Percentiles rank a stretch among this genome's conserved stretches.
phyloP scores from a whole-genome alignment of 768 basidiomycete species.

The Mrakia gelida region DNA sequence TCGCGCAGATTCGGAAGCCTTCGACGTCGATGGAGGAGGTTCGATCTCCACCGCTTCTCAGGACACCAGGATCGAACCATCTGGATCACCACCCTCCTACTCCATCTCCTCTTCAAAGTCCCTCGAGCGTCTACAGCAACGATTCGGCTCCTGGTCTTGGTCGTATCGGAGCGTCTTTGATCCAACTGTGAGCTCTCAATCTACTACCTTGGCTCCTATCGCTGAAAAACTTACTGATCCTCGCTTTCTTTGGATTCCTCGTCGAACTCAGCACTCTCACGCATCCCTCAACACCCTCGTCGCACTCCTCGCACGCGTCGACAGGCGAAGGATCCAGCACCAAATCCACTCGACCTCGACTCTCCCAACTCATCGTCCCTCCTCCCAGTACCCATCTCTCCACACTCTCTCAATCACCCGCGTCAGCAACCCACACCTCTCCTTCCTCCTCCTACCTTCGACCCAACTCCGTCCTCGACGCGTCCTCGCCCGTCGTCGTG shows the following conservation, averaged over 20 bases:
- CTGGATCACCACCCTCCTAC: background rate
- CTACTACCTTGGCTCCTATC: no score
- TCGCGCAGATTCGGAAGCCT: background rate
- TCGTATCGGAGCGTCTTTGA: background rate
- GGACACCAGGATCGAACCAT: background rate
- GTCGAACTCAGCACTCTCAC: background rate
- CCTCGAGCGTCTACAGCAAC: background rate
- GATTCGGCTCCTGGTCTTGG: background rate
- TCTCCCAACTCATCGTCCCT: conserved; percentile 11
- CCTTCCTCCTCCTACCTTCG: background rate
- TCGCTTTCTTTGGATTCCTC: background rate
- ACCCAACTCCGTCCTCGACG: background rate
- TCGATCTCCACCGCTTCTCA: background rate
- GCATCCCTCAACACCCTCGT: background rate
- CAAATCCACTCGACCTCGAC: background rate
- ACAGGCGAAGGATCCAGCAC: background rate
- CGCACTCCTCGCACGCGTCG: background rate
- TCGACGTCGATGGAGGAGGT: background rate
- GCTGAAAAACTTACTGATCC: no score
- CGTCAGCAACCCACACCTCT: background rate
- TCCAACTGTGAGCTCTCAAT: background rate
- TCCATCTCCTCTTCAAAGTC: background rate
- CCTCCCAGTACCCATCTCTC: conserved; percentile 1
- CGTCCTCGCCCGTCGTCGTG: background rate
- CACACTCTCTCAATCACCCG: background rate